phyloP scores from a whole-genome alignment of 331 rosid genomes.

The Arachis monticola region DNA sequence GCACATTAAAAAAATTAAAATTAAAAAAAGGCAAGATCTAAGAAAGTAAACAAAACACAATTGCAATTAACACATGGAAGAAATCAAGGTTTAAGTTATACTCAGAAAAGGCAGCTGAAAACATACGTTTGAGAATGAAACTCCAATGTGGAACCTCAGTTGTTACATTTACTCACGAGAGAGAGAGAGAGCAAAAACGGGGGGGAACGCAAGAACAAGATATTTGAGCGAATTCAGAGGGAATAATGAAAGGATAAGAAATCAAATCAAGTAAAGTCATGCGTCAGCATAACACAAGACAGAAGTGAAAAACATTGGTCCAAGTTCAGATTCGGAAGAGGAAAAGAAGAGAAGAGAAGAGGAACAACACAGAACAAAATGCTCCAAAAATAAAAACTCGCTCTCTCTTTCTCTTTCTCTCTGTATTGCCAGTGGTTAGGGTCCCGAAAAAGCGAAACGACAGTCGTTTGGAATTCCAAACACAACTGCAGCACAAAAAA shows the following conservation, averaged over 20 bases:
- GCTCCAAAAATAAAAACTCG: background rate
- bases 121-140: background rate
- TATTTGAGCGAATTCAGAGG: constrained; percentile 27
- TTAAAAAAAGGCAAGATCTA: constrained; percentile 35
- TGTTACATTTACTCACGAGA: constrained; percentile 1
- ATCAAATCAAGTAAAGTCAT: constrained; percentile 43
- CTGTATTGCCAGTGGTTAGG: background rate
- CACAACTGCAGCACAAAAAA: background rate
- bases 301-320: background rate
- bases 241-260: background rate
- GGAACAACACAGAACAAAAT: constrained; percentile 23
- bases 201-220: constrained; percentile 23
- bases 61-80: constrained; percentile 1
- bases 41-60: background rate
- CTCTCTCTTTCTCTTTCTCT: background rate
- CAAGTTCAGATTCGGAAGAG: constrained; percentile 21
- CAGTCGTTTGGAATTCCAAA: constrained; percentile 35
- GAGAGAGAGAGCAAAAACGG: constrained; percentile 3
- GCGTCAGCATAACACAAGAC: constrained; percentile 27
- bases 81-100: constrained; percentile 2
- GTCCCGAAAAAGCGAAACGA: background rate
- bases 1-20: constrained; percentile 6
- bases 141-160: constrained; percentile 30
- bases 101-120: constrained; percentile 25
- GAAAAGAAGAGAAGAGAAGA: constrained; percentile 2